These are phyloP conservation scores for Lasiodiplodia gonubiensis DNA, from an alignment of 2,329 filamentous ascomycete species.

Conservation along the genomic window DNA sequence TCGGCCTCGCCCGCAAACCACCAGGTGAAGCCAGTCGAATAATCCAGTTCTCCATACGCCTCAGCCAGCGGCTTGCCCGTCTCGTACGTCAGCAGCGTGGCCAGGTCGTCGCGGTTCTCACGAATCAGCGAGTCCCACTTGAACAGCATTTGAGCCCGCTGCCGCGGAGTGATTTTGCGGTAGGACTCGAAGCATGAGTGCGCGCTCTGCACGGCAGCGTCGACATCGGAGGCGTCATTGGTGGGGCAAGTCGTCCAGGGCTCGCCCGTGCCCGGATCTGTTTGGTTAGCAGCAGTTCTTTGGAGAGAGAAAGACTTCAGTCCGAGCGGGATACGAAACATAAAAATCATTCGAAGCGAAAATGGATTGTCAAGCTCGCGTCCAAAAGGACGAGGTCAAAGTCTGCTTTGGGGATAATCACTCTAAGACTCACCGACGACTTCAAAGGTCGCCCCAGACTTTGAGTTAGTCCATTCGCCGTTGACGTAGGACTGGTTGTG, in stretches of 20 bases:
- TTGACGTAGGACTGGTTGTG: conserved; percentile 60
- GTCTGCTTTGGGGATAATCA: conserved; percentile 10
- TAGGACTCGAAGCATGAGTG: conserved; percentile 66
- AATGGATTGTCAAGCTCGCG: not conserved
- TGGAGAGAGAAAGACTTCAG: not conserved
- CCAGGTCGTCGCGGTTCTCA: conserved; percentile 66
- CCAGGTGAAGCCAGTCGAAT: conserved; percentile 61
- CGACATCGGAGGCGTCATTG: conserved; percentile 64
- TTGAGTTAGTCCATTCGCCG: conserved; percentile 62
- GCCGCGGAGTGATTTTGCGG: conserved; percentile 64
- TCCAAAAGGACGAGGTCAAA: not conserved
- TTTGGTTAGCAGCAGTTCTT: not conserved
- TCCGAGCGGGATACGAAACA: not conserved
- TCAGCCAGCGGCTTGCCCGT: conserved; percentile 61
- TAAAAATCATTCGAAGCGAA: conserved; percentile 30
- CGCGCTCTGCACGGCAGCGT: conserved; percentile 63
- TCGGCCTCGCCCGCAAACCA: conserved; percentile 67
- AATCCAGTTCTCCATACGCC: conserved; percentile 60
- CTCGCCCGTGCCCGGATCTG: conserved; percentile 59
- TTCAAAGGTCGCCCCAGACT: conserved; percentile 63
- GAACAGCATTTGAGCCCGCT: conserved; percentile 66
- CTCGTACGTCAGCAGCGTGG: conserved; percentile 66
- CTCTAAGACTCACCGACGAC: conserved; percentile 52
- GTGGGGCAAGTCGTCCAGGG: conserved; percentile 55
- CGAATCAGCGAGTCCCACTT: conserved; percentile 70